These are phyloP conservation scores for Angophora floribunda DNA, from an alignment of 345 rosid genomes.

Conservation along the genomic window DNA sequence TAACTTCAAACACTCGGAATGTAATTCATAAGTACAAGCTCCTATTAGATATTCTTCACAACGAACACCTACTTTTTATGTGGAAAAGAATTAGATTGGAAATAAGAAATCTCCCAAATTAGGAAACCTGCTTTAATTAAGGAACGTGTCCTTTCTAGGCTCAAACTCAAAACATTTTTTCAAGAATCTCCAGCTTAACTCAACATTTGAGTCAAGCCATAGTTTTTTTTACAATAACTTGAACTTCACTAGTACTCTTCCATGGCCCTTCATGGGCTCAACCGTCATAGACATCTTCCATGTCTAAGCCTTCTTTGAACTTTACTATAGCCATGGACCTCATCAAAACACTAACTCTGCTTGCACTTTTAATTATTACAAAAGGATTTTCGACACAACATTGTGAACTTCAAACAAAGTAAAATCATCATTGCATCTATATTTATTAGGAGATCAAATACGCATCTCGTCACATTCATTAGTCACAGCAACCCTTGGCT, in stretches of 20 bases:
- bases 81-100: too few relatives aligned
- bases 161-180: not conserved
- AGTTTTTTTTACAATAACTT: not conserved
- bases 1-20: not conserved
- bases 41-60: not conserved
- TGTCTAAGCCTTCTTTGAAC: not conserved
- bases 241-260: not conserved
- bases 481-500: not conserved
- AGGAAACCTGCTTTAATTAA: not conserved
- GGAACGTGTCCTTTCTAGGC: not conserved
- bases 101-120: too few relatives aligned
- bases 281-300: not conserved
- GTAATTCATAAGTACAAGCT: not conserved
- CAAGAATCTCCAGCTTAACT: not conserved
- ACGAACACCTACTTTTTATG: too few relatives aligned
- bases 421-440: not conserved
- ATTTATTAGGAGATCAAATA: not conserved
- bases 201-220: not conserved
- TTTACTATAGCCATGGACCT: not conserved
- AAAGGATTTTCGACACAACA: not conserved
- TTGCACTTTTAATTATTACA: not conserved
- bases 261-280: not conserved
- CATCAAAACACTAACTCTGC: not conserved
- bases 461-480: not conserved
- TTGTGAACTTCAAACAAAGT: not conserved